Base-by-base conservation (phyloP, 805 yeast species). In the Saccharomycopsis sp. region DNA sequence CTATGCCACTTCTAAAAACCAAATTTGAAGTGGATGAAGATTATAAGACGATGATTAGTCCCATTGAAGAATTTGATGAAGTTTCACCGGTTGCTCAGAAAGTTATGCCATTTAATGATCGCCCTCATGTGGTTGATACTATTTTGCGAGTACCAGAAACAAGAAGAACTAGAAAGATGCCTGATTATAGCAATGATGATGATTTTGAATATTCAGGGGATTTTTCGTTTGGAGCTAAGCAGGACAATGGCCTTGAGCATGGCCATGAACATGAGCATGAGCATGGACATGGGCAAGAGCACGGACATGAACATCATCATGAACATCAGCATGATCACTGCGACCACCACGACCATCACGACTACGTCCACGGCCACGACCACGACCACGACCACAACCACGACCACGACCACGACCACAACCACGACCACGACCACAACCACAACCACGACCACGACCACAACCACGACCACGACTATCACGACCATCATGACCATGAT, bases 391-490 rank as follows among this genome's bases (percentile, higher is more conserved):
- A 3, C 57, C 59, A 22, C 58, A 54, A 3, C 66, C 69, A 32
- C 66, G 69, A 28, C 60, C 72, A 53, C 78, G 85, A 2, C 88
- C 90, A 58, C 86, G 96, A 56, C 84, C 87, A 61, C 90, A 89
- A 1, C 96, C 95, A 61, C 87, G 82, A 4, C 90, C 80, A 1
- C 97, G 39, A 38, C 8, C 16, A 27, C 19, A 16, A 16, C n/a
- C 17, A n/a, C 6, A 17, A 24, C 21, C 22, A 36, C 22, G 40
- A 38, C n/a, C 33, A 33, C 26, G 8, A 33, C 19, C 19, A 22
- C 17, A 17, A 6, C 27, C 26, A 21, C 26, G 21, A 23, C 34
- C 6, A 41, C 24, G 43, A 35, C 17, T 11, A 19, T 7, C 8
- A 28, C 9, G 38, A 21, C 14, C 33, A 27, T 22, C 33, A 22